A percentile compares a stretch with the other conserved stretches of the same genome.
Conservation (phyloP, 805 yeast species). For the Kazachstania psychrophila region DNA sequence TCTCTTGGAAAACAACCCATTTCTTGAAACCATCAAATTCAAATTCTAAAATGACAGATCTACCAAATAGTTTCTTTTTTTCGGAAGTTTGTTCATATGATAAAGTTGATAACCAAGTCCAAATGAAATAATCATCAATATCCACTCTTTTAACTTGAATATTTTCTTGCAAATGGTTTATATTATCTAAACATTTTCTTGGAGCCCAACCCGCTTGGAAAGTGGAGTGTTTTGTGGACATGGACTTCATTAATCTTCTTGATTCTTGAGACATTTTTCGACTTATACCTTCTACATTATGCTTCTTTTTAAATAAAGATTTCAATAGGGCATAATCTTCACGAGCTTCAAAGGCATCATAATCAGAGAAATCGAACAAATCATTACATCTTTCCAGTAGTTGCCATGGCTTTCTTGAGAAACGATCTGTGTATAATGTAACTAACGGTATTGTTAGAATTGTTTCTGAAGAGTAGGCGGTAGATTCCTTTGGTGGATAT, state of each 20-base stretch:
- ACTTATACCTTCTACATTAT: conserved; percentile 44
- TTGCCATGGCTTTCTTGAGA: conserved; percentile 45
- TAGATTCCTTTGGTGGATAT: conserved; percentile 61
- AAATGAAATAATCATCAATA: conserved; percentile 78
- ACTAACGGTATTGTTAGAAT: conserved; percentile 55
- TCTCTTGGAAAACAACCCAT: conserved; percentile 71
- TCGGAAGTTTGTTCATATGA: conserved; percentile 62
- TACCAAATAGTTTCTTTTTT: conserved; percentile 64
- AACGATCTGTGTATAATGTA: conserved; percentile 39
- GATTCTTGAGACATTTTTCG: conserved; percentile 68
- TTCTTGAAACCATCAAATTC: conserved; percentile 67
- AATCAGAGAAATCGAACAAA: conserved; percentile 58
- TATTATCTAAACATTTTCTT: conserved; percentile 20
- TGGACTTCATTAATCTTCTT: conserved; percentile 40
- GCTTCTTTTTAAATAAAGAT: conserved; percentile 53
- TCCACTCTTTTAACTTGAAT: conserved; percentile 48
- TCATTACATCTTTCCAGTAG: conserved; percentile 49
- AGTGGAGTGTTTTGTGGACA: conserved; percentile 33
- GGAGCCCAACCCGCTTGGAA: conserved; percentile 36
- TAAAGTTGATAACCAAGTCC: conserved; percentile 82
- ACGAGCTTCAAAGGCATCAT: conserved; percentile 58
- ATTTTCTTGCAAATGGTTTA: conserved; percentile 20
- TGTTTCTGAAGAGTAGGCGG: conserved; percentile 32
- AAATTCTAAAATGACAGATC: conserved; percentile 74
- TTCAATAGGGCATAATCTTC: conserved; percentile 73